phyloP scores from a whole-genome alignment of 441 rosid genomes.

The Bocquillonia castaneifolia region DNA sequence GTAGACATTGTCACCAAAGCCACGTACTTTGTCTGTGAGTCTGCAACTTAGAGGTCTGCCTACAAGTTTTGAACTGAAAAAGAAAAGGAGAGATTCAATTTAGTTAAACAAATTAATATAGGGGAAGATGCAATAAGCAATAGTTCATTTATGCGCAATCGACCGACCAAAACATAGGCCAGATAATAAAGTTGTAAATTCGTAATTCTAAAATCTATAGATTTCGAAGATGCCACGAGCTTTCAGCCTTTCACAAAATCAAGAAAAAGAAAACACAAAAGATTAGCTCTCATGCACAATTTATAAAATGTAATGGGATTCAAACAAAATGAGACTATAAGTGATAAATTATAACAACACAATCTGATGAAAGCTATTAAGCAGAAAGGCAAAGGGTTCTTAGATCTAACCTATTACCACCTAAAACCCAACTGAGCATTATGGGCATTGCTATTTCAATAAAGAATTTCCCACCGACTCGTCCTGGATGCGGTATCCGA shows the following conservation, averaged over 20 bases:
- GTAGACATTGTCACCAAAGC: constrained; percentile 1
- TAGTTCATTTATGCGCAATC: background rate
- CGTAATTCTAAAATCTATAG: background rate
- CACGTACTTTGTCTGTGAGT: constrained; percentile 72
- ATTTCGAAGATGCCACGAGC: background rate
- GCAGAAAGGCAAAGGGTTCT: background rate
- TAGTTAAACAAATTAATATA: background rate
- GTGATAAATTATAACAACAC: background rate
- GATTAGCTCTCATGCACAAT: background rate
- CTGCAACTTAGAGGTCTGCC: constrained; percentile 75
- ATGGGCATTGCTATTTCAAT: constrained; percentile 73
- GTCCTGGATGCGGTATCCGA: constrained; percentile 86
- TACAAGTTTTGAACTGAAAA: constrained; percentile 69
- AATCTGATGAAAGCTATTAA: constrained; percentile 1
- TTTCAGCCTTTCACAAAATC: background rate
- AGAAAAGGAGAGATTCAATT: constrained; percentile 4
- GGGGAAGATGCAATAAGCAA: background rate
- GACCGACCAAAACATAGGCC: background rate
- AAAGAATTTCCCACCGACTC: constrained; percentile 81
- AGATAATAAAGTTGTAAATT: background rate
- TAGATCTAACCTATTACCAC: constrained; percentile 75
- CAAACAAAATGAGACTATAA: background rate
- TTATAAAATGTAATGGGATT: background rate
- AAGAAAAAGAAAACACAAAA: background rate
- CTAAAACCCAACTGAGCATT: constrained; percentile 86